These are phyloP conservation scores for Asterochloris sp. DNA, from an alignment of 139 green algal genomes.

Conservation along the genomic window DNA sequence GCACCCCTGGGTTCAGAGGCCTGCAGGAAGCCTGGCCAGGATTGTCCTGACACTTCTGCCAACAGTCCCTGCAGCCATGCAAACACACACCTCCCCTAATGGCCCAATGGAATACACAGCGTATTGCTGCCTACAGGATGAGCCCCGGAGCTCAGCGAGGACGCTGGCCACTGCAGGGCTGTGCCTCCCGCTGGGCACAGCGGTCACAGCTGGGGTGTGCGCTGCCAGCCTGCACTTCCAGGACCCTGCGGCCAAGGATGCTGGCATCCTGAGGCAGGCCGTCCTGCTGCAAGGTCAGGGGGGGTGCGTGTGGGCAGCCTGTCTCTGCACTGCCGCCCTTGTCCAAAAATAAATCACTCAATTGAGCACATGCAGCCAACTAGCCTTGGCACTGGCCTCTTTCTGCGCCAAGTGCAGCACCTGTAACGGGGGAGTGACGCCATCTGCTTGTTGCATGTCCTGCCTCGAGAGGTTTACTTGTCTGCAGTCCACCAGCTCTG, in stretches of 20 bases:
- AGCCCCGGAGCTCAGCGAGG: not conserved
- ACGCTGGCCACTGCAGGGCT: constrained; percentile 4
- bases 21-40: too few relatives aligned
- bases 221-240: not conserved
- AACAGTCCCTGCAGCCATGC: not conserved
- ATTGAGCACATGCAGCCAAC: not conserved
- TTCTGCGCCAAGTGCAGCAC: too few relatives aligned
- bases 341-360: not conserved
- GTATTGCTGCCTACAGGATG: not conserved
- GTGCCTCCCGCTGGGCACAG: constrained; percentile 11
- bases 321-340: not conserved
- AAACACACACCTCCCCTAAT: not conserved
- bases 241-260: not conserved
- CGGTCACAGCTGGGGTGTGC: constrained; percentile 10
- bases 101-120: not conserved
- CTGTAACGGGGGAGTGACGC: too few relatives aligned
- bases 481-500: too few relatives aligned
- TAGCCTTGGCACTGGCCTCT: too few relatives aligned
- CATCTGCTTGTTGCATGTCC: too few relatives aligned
- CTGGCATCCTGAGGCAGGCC: not conserved
- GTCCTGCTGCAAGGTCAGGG: constrained; percentile 15
- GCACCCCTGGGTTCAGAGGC: too few relatives aligned
- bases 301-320: not conserved
- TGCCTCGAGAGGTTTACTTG: too few relatives aligned
- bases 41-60: not conserved